Conservation (phyloP, 1,284 basidiomycete genomes). For the Coriolopsis trogii region DNA sequence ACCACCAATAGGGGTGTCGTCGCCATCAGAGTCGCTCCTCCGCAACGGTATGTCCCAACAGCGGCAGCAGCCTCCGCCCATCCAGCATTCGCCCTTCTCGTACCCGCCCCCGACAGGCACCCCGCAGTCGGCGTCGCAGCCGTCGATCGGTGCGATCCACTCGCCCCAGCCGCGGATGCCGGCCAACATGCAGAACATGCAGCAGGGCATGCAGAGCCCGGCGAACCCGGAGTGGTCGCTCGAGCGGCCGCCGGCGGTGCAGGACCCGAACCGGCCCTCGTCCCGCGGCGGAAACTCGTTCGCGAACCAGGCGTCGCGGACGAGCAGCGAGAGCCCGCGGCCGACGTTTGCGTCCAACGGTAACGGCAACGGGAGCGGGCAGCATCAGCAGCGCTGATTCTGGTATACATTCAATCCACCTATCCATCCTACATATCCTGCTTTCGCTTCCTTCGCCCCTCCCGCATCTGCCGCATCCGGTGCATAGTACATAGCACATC, state of each 20-base stretch:
- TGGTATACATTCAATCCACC: constrained; percentile 40
- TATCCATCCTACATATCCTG: not conserved
- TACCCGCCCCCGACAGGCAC: constrained; percentile 39
- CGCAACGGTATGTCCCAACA: constrained; percentile 42
- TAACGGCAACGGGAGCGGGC: too few species aligned
- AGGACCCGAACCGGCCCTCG: constrained; percentile 42
- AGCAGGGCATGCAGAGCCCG: constrained; percentile 40
- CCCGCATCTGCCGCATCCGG: constrained; percentile 1
- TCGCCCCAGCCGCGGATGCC: constrained; percentile 41
- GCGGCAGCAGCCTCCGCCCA: constrained; percentile 44
- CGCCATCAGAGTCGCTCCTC: constrained; percentile 42
- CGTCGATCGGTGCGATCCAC: constrained; percentile 44
- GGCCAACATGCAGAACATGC: constrained; percentile 31
- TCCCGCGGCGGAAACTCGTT: constrained; percentile 63
- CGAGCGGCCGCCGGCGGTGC: constrained; percentile 45
- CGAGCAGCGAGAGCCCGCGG: constrained; percentile 49
- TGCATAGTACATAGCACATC: constrained; percentile 1
- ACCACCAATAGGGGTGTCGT: constrained; percentile 35
- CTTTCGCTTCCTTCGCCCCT: constrained; percentile 1
- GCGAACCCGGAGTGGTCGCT: constrained; percentile 55
- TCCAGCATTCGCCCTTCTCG: constrained; percentile 47
- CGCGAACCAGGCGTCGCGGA: constrained; percentile 43
- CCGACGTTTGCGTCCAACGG: constrained; percentile 45
- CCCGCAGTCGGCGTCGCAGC: constrained; percentile 45
- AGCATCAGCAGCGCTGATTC: constrained; percentile 52